A percentile compares a stretch with the other conserved stretches of the same genome.
These are phyloP conservation scores for Cutaneotrichosporon sp. DNA, from an alignment of 1,284 basidiomycete species.

Conservation along the genomic window DNA sequence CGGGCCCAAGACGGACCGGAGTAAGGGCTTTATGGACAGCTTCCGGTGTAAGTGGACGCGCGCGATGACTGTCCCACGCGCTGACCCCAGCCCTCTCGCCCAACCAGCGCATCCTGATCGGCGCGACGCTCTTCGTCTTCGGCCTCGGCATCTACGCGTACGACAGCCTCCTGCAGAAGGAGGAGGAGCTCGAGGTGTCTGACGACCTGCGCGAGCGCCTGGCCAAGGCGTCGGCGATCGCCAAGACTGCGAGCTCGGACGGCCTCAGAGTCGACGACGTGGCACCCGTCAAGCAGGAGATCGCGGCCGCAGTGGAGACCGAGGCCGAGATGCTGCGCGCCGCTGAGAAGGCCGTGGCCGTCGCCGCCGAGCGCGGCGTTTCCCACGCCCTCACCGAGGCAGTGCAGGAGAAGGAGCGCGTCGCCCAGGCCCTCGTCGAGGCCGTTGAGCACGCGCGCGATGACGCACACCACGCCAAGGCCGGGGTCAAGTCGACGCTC, in stretches of 20 bases:
- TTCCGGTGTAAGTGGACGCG: constrained; percentile 17
- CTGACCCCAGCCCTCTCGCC: constrained; percentile 18
- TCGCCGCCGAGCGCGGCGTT: background rate
- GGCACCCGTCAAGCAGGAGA: background rate
- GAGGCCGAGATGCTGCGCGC: background rate
- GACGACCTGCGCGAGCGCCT: constrained; percentile 16
- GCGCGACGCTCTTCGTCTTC: constrained; percentile 10
- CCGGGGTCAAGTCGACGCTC: too few relatives aligned
- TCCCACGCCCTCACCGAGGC: background rate
- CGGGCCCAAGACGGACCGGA: constrained; percentile 10
- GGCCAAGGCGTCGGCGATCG: background rate
- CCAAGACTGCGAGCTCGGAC: background rate
- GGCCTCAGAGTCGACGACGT: background rate
- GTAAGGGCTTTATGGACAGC: constrained; percentile 13
- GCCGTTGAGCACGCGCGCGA: background rate
- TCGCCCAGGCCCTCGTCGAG: background rate
- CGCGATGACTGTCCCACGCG: too few relatives aligned
- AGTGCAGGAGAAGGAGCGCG: background rate
- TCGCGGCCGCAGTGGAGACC: background rate
- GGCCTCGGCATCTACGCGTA: constrained; percentile 10
- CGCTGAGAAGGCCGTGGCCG: background rate
- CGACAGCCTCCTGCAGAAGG: constrained; percentile 8
- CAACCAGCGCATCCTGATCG: constrained; percentile 18
- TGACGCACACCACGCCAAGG: background rate
- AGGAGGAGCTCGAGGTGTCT: background rate